phyloP scores from a whole-genome alignment of 2,329 filamentous ascomycete genomes.

The Fusarium algeriense region DNA sequence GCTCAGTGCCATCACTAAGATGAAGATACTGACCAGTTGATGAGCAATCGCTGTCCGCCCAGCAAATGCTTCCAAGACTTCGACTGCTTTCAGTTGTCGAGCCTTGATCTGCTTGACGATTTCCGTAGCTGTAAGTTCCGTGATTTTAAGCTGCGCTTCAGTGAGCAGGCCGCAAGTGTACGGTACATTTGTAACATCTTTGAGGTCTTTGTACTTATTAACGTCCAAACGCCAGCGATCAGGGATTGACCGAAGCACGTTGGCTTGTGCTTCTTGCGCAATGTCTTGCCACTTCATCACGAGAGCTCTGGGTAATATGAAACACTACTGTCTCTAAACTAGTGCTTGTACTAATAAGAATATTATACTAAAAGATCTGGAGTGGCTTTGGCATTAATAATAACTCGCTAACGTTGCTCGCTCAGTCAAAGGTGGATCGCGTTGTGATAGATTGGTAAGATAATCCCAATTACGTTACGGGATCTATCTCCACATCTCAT shows the following conservation, averaged over 20 bases:
- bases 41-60: background rate
- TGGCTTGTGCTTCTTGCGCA: background rate
- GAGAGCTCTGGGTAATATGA: fast-evolving
- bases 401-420: too few species aligned
- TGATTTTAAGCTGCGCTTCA: background rate
- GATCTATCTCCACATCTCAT: background rate
- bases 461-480: background rate
- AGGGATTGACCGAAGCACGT: background rate
- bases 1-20: fast-evolving
- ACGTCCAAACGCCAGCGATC: background rate
- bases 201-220: background rate
- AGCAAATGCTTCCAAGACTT: background rate
- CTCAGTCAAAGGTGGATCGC: background rate
- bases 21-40: background rate
- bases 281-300: background rate
- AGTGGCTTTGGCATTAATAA: too few species aligned
- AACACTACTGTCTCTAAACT: fast-evolving
- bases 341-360: too few species aligned
- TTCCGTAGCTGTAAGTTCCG: background rate
- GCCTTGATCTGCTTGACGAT: background rate
- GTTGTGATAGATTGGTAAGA: background rate
- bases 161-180: background rate
- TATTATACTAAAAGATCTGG: too few species aligned
- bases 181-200: background rate
- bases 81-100: background rate